Evolutionary conservation across 345 rosid genomes (phyloP).

Genomic region (Salix purpurea): DNA sequence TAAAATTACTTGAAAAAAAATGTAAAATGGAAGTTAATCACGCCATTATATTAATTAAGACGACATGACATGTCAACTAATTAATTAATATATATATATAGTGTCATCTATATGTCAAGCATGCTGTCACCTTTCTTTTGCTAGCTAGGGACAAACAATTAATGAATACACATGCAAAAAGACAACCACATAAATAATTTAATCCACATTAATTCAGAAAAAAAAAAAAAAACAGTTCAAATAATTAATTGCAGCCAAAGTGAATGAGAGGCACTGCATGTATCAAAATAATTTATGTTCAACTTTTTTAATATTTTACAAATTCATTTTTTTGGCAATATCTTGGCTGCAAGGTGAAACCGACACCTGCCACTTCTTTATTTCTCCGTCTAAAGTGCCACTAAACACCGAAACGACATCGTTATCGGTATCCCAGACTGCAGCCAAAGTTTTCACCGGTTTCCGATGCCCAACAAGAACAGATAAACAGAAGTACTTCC

Average conservation of each 20-base stretch:
- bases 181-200: no score
- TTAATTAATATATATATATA: no score
- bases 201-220: no score
- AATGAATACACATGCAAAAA: no score
- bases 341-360: constrained; percentile 31
- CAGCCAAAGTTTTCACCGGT: constrained; percentile 78
- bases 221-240: not conserved
- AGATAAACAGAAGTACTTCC: constrained; percentile 57
- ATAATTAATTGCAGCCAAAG: not conserved
- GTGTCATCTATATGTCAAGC: no score
- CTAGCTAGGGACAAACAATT: no score
- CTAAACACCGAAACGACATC: constrained; percentile 52
- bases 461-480: constrained; percentile 62
- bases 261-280: no score
- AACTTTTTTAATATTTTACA: not conserved
- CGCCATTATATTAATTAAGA: no score
- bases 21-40: no score
- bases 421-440: constrained; percentile 36
- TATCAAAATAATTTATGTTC: not conserved
- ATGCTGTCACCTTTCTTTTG: no score
- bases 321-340: not conserved
- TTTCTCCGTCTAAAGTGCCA: constrained; percentile 80
- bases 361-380: constrained; percentile 57
- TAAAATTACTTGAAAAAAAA: no score
- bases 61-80: no score